Evolutionary conservation across 2,329 filamentous ascomycete genomes (phyloP).

Genomic region (Grosmannia clavigera): DNA sequence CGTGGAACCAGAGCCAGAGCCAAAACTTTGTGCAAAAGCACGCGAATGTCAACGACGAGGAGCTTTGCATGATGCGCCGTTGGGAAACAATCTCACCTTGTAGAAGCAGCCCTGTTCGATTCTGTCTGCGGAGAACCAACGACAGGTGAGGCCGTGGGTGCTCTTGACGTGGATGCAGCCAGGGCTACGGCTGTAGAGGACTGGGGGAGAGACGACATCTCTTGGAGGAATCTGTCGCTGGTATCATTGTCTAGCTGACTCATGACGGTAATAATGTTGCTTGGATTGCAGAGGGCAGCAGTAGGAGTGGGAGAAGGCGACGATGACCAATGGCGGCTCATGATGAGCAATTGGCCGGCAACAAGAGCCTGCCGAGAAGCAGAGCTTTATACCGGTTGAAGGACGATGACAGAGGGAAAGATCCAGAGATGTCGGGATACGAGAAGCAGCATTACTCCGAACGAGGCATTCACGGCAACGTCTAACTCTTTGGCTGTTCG

Average conservation of each 20-base stretch:
- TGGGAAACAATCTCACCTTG: background rate
- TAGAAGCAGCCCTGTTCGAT: background rate
- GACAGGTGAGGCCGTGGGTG: background rate
- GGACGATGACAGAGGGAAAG: background rate
- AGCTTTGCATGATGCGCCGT: background rate
- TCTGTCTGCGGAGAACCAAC: background rate
- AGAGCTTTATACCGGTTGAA: background rate
- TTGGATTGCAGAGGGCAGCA: background rate
- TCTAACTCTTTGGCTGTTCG: background rate
- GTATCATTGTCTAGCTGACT: conserved; percentile 8
- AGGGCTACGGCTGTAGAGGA: background rate
- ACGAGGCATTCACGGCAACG: background rate
- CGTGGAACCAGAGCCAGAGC: background rate
- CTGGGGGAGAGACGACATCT: conserved; percentile 9
- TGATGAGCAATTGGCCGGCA: background rate
- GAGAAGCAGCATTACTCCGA: no score
- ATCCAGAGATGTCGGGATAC: no score
- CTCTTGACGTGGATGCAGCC: background rate
- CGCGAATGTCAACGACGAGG: background rate
- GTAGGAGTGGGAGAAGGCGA: background rate
- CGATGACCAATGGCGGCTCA: background rate
- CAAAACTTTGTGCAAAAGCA: background rate
- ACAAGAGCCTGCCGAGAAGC: background rate
- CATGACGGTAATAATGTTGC: conserved; percentile 4
- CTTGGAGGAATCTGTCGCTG: conserved; percentile 5